Percentiles rank a stretch among this genome's conserved stretches.
Evolutionary conservation across 192 early-diverging fungal species (phyloP).

Genomic region (Coemansia guatemalensis): DNA sequence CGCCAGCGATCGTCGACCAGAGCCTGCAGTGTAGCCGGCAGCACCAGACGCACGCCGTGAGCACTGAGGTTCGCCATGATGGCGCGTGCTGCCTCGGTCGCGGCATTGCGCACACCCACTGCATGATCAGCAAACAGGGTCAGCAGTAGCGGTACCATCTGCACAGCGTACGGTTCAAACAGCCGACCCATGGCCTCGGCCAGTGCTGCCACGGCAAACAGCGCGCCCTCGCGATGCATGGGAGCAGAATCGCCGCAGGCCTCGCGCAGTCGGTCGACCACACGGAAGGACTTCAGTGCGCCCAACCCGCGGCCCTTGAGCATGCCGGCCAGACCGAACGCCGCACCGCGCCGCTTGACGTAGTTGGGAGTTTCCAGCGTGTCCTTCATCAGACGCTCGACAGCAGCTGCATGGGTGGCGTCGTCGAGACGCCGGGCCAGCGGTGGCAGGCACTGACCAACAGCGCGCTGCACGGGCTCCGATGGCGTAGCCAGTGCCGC

Average conservation of each 20-base stretch:
- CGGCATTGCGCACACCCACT: constrained; percentile 86
- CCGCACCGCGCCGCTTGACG: constrained; percentile 86
- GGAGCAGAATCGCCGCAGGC: constrained; percentile 64
- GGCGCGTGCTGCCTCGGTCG: constrained; percentile 80
- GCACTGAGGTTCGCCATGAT: constrained; percentile 96
- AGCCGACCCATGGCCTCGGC: constrained; percentile 80
- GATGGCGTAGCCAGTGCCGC: constrained; percentile 91
- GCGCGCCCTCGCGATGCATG: constrained; percentile 83
- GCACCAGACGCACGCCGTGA: constrained; percentile 94
- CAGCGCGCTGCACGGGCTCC: constrained; percentile 92
- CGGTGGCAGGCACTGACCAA: constrained; percentile 91
- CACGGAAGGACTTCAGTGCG: constrained; percentile 77
- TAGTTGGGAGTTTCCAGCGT: constrained; percentile 77
- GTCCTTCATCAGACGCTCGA: constrained; percentile 65
- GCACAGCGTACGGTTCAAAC: constrained; percentile 97
- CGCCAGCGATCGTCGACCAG: constrained; percentile 90
- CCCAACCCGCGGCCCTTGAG: constrained; percentile 89
- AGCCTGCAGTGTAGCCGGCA: constrained; percentile 87
- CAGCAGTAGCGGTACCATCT: constrained; percentile 87
- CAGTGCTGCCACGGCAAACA: constrained; percentile 93
- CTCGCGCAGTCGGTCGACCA: constrained; percentile 77
- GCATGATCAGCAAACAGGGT: constrained; percentile 84
- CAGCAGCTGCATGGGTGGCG: constrained; percentile 57
- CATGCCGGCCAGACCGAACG: constrained; percentile 93
- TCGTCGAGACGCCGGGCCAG: constrained; percentile 74